Percentiles rank a stretch among this genome's conserved stretches.
Conservation (phyloP, 768 basidiomycete species). For the Suillus variegatus region DNA sequence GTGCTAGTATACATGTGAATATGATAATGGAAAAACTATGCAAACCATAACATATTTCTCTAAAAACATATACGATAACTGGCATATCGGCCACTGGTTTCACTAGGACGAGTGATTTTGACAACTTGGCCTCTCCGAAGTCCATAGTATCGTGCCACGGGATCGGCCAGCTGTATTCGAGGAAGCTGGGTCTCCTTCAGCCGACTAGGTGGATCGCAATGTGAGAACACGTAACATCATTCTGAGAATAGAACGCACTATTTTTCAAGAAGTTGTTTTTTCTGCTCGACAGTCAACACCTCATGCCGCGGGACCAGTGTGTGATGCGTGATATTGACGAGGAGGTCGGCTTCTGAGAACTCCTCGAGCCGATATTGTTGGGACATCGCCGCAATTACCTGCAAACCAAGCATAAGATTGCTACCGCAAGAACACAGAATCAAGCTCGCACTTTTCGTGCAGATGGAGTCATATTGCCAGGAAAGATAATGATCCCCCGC, state of each 20-base stretch:
- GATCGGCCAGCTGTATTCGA: slow-evolving; percentile 93
- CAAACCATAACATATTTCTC: slow-evolving; percentile 11
- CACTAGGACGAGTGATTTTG: slow-evolving; percentile 95
- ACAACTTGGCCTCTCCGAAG: slow-evolving; percentile 95
- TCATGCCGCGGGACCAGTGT: slow-evolving; percentile 93
- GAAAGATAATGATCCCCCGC: slow-evolving; percentile 93
- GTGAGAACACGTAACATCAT: slow-evolving; percentile 10
- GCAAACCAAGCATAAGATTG: slow-evolving; percentile 6
- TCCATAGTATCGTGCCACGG: slow-evolving; percentile 98
- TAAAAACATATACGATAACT: slow-evolving; percentile 92
- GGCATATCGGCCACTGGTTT: slow-evolving; percentile 93
- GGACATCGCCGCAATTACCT: slow-evolving; percentile 94
- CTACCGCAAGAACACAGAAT: not conserved
- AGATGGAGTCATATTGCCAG: slow-evolving; percentile 94
- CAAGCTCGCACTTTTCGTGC: slow-evolving; percentile 76
- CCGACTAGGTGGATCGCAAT: slow-evolving; percentile 55
- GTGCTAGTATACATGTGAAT: slow-evolving; percentile 5
- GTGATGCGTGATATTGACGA: slow-evolving; percentile 98
- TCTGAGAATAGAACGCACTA: slow-evolving; percentile 67
- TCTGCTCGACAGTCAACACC: slow-evolving; percentile 82
- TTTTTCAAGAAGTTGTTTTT: slow-evolving; percentile 81
- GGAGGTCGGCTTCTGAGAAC: slow-evolving; percentile 93
- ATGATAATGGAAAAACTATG: slow-evolving; percentile 2
- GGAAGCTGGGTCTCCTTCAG: slow-evolving; percentile 97
- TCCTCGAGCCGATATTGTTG: slow-evolving; percentile 88